These are phyloP conservation scores for Marasmius oreades DNA, from an alignment of 1,284 basidiomycete species.

Conservation along the genomic window DNA sequence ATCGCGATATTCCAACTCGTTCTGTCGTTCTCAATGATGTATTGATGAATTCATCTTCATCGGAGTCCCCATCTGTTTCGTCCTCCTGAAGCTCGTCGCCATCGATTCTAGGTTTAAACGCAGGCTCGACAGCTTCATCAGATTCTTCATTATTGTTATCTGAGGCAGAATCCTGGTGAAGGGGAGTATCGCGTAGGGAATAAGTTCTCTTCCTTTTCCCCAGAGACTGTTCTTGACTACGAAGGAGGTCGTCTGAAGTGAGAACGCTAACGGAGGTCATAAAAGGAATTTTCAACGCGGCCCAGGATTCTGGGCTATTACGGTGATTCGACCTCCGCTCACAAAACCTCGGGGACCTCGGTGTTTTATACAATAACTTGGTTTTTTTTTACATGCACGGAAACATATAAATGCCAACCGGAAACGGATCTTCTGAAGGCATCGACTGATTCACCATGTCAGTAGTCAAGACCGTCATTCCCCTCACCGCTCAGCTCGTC, in stretches of 20 bases:
- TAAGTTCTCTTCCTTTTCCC: slow-evolving; percentile 25
- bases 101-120: neutral
- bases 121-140: slow-evolving; percentile 3
- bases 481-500: neutral
- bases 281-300: neutral
- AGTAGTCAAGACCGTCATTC: neutral
- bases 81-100: neutral
- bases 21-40: neutral
- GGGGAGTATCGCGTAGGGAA: neutral
- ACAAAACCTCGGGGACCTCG: too few species aligned
- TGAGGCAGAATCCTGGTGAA: neutral
- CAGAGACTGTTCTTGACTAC: slow-evolving; percentile 28
- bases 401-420: too few species aligned
- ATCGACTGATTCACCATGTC: neutral
- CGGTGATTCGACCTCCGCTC: too few species aligned
- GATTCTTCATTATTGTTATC: slow-evolving; percentile 5
- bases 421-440: too few species aligned
- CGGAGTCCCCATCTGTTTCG: neutral
- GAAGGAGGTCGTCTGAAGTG: slow-evolving; percentile 36
- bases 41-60: neutral
- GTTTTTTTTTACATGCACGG: too few species aligned
- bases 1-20: neutral
- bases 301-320: too few species aligned
- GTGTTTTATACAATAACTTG: too few species aligned
- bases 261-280: slow-evolving; percentile 18